Evolutionary conservation across 306 rosid genomes (phyloP).

Genomic region (Elaeagnus macrophylla): DNA sequence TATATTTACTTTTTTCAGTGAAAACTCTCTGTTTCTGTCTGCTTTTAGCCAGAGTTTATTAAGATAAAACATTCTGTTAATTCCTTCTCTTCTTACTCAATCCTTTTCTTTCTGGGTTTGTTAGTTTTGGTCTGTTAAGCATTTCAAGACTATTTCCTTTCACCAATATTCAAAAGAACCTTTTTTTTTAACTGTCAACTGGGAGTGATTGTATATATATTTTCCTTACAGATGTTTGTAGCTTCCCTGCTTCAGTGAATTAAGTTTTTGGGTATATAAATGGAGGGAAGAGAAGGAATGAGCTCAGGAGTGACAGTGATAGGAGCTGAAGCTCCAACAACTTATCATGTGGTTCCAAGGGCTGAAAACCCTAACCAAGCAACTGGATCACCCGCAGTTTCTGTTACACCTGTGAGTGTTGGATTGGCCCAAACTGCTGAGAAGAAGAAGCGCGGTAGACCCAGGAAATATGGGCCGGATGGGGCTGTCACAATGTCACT

Average conservation of each 20-base stretch:
- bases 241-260: conserved; percentile 10
- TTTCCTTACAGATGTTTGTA: conserved; percentile 35
- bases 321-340: conserved; percentile 79
- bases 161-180: too few relatives aligned
- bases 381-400: conserved; percentile 10
- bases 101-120: too few relatives aligned
- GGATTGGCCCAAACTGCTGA: conserved; percentile 39
- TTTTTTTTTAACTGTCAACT: too few relatives aligned
- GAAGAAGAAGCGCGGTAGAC: conserved; percentile 82
- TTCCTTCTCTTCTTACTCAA: too few relatives aligned
- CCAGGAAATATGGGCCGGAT: conserved; percentile 76
- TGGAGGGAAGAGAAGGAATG: conserved; percentile 73
- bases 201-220: not conserved
- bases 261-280: conserved; percentile 9
- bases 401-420: conserved; percentile 35
- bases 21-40: too few relatives aligned
- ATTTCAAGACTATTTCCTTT: too few relatives aligned
- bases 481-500: conserved; percentile 70
- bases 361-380: conserved; percentile 44
- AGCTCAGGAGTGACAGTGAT: conserved; percentile 68
- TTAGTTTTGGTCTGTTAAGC: too few relatives aligned
- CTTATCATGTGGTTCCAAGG: conserved; percentile 78
- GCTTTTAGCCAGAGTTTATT: too few relatives aligned
- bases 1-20: too few relatives aligned
- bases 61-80: too few relatives aligned